Conservation (phyloP, 441 rosid genomes). For the Gossypium trilobum region DNA sequence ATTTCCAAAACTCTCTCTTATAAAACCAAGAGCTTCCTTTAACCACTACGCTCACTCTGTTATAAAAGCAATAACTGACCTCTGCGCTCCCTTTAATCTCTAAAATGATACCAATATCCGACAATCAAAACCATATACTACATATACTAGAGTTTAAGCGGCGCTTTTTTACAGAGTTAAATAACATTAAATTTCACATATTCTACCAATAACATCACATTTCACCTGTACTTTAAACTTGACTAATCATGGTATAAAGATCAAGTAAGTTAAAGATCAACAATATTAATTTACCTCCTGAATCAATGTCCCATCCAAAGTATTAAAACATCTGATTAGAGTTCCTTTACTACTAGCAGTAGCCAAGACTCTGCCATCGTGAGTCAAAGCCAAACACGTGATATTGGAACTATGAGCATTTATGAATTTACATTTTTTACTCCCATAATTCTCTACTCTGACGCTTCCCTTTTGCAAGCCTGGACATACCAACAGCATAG, state of each 20-base stretch:
- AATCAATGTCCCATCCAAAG: slow-evolving; percentile 34
- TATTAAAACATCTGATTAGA: slow-evolving; percentile 39
- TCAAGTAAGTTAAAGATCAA: background rate
- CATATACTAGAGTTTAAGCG: no score
- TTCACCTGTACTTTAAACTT: background rate
- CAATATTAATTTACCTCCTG: slow-evolving; percentile 36
- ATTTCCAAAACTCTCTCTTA: background rate
- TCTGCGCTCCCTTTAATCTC: no score
- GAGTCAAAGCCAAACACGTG: slow-evolving; percentile 31
- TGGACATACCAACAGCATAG: slow-evolving; percentile 38
- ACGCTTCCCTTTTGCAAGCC: slow-evolving; percentile 41
- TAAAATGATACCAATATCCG: no score
- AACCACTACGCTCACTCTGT: background rate
- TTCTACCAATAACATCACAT: background rate
- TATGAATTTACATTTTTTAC: slow-evolving; percentile 26
- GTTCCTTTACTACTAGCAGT: slow-evolving; percentile 51
- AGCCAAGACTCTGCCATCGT: slow-evolving; percentile 42
- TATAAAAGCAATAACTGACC: no score
- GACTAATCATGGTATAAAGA: background rate
- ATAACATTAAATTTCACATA: background rate
- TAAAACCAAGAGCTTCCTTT: background rate
- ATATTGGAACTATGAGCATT: slow-evolving; percentile 41
- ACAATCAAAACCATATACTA: no score
- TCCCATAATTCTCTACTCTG: slow-evolving; percentile 38
- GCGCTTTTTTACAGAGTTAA: background rate